phyloP scores from a whole-genome alignment of 257 asterid species.

The Fraxinus pennsylvanica region DNA sequence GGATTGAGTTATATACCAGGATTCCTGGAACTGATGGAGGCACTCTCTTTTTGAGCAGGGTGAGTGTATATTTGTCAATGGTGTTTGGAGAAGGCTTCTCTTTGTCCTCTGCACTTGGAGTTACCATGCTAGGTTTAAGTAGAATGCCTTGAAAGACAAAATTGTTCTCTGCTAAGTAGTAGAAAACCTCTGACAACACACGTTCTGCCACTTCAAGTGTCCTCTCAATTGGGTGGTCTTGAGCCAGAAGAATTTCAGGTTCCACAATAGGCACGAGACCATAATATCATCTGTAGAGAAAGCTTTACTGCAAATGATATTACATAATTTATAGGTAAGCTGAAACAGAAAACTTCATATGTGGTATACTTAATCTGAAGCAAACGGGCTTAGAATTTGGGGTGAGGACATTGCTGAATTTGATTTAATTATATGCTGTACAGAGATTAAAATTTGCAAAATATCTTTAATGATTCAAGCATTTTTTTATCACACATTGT shows the following conservation, averaged over 20 bases:
- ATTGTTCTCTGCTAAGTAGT: conserved; percentile 49
- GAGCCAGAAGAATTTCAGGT: conserved; percentile 53
- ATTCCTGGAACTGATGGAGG: conserved; percentile 55
- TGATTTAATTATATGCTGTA: background rate
- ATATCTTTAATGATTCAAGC: conserved; percentile 13
- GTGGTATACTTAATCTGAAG: background rate
- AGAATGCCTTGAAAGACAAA: conserved; percentile 46
- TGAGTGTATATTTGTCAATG: conserved; percentile 48
- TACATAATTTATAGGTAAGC: background rate
- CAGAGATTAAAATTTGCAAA: background rate
- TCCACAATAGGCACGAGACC: conserved; percentile 57
- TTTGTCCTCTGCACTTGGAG: conserved; percentile 54
- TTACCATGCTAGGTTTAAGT: conserved; percentile 58
- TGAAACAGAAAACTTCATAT: background rate
- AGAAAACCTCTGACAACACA: conserved; percentile 55
- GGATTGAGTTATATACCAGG: background rate
- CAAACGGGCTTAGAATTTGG: conserved; percentile 7
- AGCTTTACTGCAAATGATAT: background rate
- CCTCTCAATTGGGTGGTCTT: conserved; percentile 51
- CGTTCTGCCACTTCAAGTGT: conserved; percentile 52
- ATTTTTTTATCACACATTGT: background rate
- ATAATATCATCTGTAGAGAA: background rate
- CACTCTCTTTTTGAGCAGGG: conserved; percentile 50
- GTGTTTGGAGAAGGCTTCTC: conserved; percentile 51
- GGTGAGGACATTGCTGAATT: background rate